A percentile compares a stretch with the other conserved stretches of the same genome.
Evolutionary conservation across 2,329 filamentous ascomycete genomes (phyloP).

Genomic region (Ophiostoma himal-ulmi): DNA sequence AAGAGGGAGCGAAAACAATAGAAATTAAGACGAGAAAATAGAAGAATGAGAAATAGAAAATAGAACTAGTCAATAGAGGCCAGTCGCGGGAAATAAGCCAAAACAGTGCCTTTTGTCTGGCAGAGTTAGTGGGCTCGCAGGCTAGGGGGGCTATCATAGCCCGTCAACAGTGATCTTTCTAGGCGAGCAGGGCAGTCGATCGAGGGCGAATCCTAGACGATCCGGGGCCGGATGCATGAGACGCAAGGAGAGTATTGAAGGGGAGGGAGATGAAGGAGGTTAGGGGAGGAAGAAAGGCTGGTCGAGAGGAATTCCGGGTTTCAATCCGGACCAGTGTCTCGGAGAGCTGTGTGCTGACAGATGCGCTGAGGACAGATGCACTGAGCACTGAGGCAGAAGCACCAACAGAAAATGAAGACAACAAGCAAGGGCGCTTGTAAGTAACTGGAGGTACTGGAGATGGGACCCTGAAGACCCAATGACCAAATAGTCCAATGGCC

Average conservation of each 20-base stretch:
- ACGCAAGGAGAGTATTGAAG: neutral
- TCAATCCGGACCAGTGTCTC: neutral
- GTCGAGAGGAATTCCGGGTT: neutral
- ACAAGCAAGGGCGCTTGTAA: neutral
- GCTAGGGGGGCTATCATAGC: neutral
- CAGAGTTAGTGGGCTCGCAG: neutral
- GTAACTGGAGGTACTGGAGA: neutral
- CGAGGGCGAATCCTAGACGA: slow-evolving; percentile 1
- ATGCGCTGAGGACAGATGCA: no score
- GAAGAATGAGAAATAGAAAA: slow-evolving; percentile 3
- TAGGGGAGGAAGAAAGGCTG: neutral
- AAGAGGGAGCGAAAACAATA: slow-evolving; percentile 8
- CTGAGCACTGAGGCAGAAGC: neutral
- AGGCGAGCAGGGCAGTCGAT: neutral
- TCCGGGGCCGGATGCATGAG: neutral
- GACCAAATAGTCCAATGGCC: neutral
- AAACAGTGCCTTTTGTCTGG: neutral
- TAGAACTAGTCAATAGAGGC: neutral
- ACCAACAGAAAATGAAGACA: neutral
- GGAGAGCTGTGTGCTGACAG: neutral
- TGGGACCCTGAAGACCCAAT: neutral
- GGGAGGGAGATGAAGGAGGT: neutral
- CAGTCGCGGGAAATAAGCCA: neutral
- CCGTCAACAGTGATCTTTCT: neutral
- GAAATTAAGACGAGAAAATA: neutral